These are phyloP conservation scores for Colletotrichum kahawae DNA, from an alignment of 2,329 filamentous ascomycete genomes.

Conservation along the genomic window DNA sequence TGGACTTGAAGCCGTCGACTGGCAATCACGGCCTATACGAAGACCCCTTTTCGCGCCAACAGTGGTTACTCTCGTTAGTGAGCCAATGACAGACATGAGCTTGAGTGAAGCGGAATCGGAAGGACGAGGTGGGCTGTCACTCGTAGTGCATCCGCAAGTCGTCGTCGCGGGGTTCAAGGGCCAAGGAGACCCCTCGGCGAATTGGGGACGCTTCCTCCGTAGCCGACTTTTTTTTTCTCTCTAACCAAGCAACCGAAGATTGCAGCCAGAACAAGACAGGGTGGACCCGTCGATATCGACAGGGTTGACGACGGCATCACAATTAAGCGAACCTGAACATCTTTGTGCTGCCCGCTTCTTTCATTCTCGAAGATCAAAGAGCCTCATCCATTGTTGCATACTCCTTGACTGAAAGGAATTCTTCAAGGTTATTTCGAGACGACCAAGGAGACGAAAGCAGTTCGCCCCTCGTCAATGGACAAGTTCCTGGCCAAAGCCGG, in stretches of 20 bases:
- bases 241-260: slow-evolving; percentile 19
- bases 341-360: background rate
- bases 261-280: slow-evolving; percentile 11
- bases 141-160: background rate
- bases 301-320: slow-evolving; percentile 18
- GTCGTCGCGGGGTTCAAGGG: slow-evolving; percentile 14
- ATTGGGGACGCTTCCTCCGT: background rate
- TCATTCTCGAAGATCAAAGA: background rate
- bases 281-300: slow-evolving; percentile 2
- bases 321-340: slow-evolving; percentile 1
- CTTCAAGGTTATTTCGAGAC: slow-evolving; percentile 13
- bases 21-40: background rate
- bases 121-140: slow-evolving; percentile 9
- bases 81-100: slow-evolving; percentile 7
- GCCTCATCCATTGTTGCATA: background rate
- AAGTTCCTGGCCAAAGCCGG: background rate
- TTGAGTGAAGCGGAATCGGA: background rate
- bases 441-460: background rate
- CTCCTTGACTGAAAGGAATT: background rate
- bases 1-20: slow-evolving; percentile 6
- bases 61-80: background rate
- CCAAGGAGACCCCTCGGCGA: background rate
- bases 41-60: background rate
- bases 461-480: background rate
- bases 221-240: slow-evolving; percentile 2